These are phyloP conservation scores for Calocybe indica DNA, from an alignment of 768 basidiomycete genomes.

Conservation along the genomic window DNA sequence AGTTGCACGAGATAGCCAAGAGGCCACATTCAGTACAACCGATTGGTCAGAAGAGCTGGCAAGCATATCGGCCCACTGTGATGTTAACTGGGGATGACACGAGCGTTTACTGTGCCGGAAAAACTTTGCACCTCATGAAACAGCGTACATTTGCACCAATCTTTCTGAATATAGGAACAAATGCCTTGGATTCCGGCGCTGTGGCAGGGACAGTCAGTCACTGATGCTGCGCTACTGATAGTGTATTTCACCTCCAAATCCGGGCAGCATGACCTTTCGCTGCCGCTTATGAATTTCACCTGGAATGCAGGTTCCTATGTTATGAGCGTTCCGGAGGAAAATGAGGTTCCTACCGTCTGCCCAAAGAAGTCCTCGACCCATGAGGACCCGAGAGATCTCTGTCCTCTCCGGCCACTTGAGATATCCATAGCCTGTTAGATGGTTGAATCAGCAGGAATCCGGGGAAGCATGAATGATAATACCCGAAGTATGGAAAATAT, in stretches of 20 bases:
- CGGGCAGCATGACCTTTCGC: conserved; percentile 47
- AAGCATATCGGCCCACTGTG: conserved; percentile 48
- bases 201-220: not conserved
- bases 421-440: conserved; percentile 40
- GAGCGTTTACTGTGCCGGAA: not conserved
- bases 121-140: conserved; percentile 11
- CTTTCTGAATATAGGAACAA: conserved; percentile 41
- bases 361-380: conserved; percentile 49
- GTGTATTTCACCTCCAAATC: conserved; percentile 37
- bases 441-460: conserved; percentile 1
- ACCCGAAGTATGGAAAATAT: conserved; percentile 49
- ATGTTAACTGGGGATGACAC: conserved; percentile 30
- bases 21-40: conserved; percentile 40
- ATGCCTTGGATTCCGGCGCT: conserved; percentile 43
- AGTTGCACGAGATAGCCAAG: conserved; percentile 43
- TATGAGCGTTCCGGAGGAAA: not conserved
- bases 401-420: conserved; percentile 45
- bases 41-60: conserved; percentile 33
- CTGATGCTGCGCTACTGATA: not conserved
- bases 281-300: conserved; percentile 49
- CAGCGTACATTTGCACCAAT: conserved; percentile 32
- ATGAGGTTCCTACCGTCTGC: conserved; percentile 36
- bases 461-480: conserved; percentile 4
- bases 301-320: conserved; percentile 5
- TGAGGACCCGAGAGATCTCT: conserved; percentile 41